These are phyloP conservation scores for Fraxinus pennsylvanica DNA, from an alignment of 257 asterid genomes.

Conservation along the genomic window DNA sequence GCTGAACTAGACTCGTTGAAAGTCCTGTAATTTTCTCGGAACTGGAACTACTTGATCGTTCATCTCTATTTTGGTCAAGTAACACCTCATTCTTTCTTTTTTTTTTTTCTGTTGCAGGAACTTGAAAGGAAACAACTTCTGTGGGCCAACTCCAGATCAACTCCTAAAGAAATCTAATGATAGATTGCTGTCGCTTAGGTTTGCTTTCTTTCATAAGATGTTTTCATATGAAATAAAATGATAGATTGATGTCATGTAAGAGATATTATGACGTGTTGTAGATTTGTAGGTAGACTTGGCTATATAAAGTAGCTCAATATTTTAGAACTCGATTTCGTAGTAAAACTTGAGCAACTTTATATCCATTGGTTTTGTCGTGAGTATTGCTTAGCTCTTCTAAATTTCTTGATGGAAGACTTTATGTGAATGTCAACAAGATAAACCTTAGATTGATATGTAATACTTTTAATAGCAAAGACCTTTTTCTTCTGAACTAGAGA, in stretches of 20 bases:
- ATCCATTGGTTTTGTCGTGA: not conserved
- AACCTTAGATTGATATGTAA: not conserved
- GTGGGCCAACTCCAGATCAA: constrained; percentile 34
- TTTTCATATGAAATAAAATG: not conserved
- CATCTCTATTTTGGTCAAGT: not conserved
- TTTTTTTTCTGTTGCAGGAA: constrained; percentile 19
- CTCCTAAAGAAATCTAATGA: constrained; percentile 30
- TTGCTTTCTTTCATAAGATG: not conserved
- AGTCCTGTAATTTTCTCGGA: constrained; percentile 28
- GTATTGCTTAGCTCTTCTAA: not conserved
- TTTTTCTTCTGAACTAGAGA: not conserved
- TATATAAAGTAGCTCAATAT: too few species aligned
- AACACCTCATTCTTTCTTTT: not conserved
- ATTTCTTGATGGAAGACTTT: not conserved
- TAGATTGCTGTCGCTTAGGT: constrained; percentile 30
- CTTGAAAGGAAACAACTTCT: constrained; percentile 41
- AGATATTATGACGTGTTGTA: too few species aligned
- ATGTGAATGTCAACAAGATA: not conserved
- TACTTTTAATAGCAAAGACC: not conserved
- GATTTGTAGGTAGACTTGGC: too few species aligned
- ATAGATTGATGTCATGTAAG: not conserved
- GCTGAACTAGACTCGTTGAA: constrained; percentile 21
- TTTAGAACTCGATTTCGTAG: too few species aligned
- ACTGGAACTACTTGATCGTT: not conserved
- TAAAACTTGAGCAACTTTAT: too few species aligned